Evolutionary conservation across 805 yeast genomes (phyloP).

Genomic region (Lachancea meyersii): DNA sequence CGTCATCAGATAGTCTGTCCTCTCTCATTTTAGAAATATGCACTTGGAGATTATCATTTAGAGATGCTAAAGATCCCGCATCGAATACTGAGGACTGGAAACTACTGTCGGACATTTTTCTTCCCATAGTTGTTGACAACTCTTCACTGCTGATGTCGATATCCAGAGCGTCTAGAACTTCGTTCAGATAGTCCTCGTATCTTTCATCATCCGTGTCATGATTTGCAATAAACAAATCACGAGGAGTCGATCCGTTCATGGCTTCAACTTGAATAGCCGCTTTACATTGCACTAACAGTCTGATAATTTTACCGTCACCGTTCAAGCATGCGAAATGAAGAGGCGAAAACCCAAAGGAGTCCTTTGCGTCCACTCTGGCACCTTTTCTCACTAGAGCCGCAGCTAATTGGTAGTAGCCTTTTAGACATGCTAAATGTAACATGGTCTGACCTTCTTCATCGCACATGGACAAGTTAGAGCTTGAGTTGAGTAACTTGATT

Average conservation of each 20-base stretch:
- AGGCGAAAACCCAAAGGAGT: slow-evolving; percentile 79
- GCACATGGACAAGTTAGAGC: slow-evolving; percentile 77
- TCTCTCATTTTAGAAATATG: slow-evolving; percentile 33
- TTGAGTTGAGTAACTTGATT: slow-evolving; percentile 60
- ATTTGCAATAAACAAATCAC: slow-evolving; percentile 29
- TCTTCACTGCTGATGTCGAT: slow-evolving; percentile 9
- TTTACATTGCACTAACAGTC: slow-evolving; percentile 54
- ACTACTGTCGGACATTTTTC: slow-evolving; percentile 25
- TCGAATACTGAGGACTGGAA: slow-evolving; percentile 25
- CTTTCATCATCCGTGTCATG: slow-evolving; percentile 30
- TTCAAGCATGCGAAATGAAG: slow-evolving; percentile 76
- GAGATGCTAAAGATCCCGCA: slow-evolving; percentile 28
- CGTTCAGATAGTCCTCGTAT: slow-evolving; percentile 33
- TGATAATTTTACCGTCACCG: slow-evolving; percentile 65
- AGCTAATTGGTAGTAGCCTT: slow-evolving; percentile 60
- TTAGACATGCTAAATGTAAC: slow-evolving; percentile 76
- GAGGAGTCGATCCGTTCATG: slow-evolving; percentile 42
- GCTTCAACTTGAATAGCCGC: slow-evolving; percentile 52
- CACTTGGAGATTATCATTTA: slow-evolving; percentile 25
- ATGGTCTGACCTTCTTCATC: slow-evolving; percentile 82
- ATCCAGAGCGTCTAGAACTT: slow-evolving; percentile 31
- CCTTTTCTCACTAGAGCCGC: slow-evolving; percentile 58
- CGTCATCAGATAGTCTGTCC: slow-evolving; percentile 27
- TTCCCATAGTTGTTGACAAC: slow-evolving; percentile 9
- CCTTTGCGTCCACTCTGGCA: slow-evolving; percentile 65